These are phyloP conservation scores for Cladophialophora bantiana DNA, from an alignment of 2,329 filamentous ascomycete genomes.

Conservation along the genomic window DNA sequence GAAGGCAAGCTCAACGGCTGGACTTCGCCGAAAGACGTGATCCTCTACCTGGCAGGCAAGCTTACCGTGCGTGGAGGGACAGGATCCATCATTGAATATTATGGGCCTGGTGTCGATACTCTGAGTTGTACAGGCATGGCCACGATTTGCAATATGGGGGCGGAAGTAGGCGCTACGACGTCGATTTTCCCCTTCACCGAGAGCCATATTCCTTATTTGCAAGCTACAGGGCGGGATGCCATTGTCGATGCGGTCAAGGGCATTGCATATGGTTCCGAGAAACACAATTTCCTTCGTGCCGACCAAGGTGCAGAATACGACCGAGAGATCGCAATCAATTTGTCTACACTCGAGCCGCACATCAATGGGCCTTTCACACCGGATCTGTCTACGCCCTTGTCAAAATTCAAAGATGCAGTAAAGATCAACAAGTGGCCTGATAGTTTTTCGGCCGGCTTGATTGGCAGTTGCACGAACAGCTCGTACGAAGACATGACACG, in stretches of 20 bases:
- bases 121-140: conserved; percentile 93
- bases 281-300: conserved; percentile 73
- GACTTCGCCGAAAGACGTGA: conserved; percentile 95
- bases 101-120: conserved; percentile 85
- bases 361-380: conserved; percentile 98
- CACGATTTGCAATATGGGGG: conserved; percentile 85
- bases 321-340: conserved; percentile 85
- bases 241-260: conserved; percentile 72
- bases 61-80: conserved; percentile 94
- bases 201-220: conserved; percentile 82
- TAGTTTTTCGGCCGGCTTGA: conserved; percentile 88
- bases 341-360: conserved; percentile 89
- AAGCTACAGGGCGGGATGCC: conserved; percentile 77
- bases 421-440: conserved; percentile 87
- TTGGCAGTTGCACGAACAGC: conserved; percentile 98
- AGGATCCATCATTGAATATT: conserved; percentile 93
- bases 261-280: conserved; percentile 63
- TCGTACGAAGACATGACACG: conserved; percentile 99
- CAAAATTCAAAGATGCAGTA: conserved; percentile 84
- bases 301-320: conserved; percentile 88
- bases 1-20: conserved; percentile 85
- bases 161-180: conserved; percentile 91
- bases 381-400: conserved; percentile 90
- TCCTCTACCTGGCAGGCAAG: conserved; percentile 84
- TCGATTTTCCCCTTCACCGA: conserved; percentile 92